Conservation (phyloP, 768 basidiomycete species). For the Filobasidium floriforme region DNA sequence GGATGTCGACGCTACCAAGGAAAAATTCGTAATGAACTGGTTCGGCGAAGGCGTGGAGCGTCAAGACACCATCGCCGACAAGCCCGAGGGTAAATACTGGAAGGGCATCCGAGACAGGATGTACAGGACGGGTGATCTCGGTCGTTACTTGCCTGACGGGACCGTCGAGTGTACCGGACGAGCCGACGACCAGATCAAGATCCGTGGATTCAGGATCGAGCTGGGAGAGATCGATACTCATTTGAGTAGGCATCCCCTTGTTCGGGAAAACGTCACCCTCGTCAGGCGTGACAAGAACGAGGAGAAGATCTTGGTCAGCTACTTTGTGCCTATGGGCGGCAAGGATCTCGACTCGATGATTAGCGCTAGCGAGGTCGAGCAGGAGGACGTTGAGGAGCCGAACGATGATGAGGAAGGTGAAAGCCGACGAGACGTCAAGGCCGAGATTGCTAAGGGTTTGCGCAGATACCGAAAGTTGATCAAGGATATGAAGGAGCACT, state of each 20-base stretch:
- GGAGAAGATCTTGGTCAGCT: constrained; percentile 95
- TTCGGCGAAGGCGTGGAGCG: constrained; percentile 56
- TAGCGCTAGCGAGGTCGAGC: constrained; percentile 42
- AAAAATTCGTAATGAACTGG: constrained; percentile 96
- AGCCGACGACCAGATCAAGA: constrained; percentile 98
- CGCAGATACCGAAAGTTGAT: constrained; percentile 77
- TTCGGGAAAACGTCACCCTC: constrained; percentile 96
- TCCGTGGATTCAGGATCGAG: constrained; percentile 97
- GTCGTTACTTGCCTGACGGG: constrained; percentile 84
- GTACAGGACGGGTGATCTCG: constrained; percentile 96
- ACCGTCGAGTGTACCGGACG: constrained; percentile 93
- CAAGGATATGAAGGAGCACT: constrained; percentile 84
- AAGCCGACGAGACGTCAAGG: constrained; percentile 53
- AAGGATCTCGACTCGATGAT: constrained; percentile 58
- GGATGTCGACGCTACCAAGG: constrained; percentile 67
- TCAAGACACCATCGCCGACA: constrained; percentile 66
- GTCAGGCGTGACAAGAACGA: constrained; percentile 97
- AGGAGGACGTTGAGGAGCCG: constrained; percentile 44
- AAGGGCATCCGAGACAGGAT: constrained; percentile 91
- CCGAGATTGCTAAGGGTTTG: constrained; percentile 65
- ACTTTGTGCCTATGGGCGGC: constrained; percentile 82
- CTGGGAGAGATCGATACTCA: constrained; percentile 96
- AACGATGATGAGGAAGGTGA: constrained; percentile 51
- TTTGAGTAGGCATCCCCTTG: constrained; percentile 81
- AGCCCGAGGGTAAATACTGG: constrained; percentile 67